Base-by-base conservation (phyloP, 1,284 basidiomycete genomes). In the Tylopilus sp. region DNA sequence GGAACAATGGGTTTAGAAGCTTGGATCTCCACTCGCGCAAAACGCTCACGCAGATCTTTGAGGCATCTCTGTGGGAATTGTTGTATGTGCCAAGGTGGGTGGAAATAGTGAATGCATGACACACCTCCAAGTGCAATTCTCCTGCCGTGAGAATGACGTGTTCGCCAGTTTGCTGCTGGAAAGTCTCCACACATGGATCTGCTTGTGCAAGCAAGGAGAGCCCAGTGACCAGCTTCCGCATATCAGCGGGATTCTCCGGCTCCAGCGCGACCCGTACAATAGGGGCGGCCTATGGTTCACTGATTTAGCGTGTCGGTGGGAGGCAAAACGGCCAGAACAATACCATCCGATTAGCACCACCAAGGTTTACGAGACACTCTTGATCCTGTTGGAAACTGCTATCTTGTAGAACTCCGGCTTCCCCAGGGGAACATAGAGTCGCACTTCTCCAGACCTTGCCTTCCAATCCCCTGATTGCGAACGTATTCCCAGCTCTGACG, bases 221-320 rank as follows among this genome's bases (percentile, higher is more conserved):
- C 1, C 96, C 96, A 46, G 80, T 80, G 31, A 98, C 79, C 15
- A 99, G 78, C 66, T 93, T 94, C 1, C 85, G 87, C 83, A 99
- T 90, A 65, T 99, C 92, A n/a, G 83, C 88, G 10, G 95, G 91
- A 46, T 83, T 79, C 31, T 75, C 77, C 0, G 96, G 94, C 65
- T 99, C 96, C 34, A 99, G 72, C 0, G 96, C 95, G 15, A 99
- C 92, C 47, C 95, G 85, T 10, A 99, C 92, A 57, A 99, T 99
- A 0, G 95, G 94, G 4, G 89, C 81, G 15, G 77, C 77, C 90
- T 93, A 50, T 4, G 40, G 17, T 49, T 8, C 40, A 39, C 9
- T 28, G 28, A 38, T 48, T 63, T 21, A 56, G 45, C 15, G 17
- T n/a, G 12, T 39, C 11, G 0, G 28, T 31, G n/a, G 2, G 35